A percentile compares a stretch with the other conserved stretches of the same genome.
These are phyloP conservation scores for Sporisorium scitamineum DNA, from an alignment of 1,284 basidiomycete species.

Conservation along the genomic window DNA sequence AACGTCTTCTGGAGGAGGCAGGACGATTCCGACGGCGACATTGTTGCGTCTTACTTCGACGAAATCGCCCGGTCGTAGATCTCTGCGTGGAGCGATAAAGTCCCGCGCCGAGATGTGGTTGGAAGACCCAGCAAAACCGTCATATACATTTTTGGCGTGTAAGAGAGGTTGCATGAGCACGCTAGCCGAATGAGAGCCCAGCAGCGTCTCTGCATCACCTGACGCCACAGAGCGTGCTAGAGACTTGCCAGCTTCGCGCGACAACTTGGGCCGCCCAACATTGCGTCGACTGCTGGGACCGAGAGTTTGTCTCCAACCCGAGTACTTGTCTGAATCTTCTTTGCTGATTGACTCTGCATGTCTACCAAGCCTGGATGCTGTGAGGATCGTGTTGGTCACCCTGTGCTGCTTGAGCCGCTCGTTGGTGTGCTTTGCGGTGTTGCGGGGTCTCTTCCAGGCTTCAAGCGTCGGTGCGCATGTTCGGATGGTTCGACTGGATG, in stretches of 20 bases:
- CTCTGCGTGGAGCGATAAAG: constrained; percentile 26
- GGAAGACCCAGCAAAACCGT: not conserved
- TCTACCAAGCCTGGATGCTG: constrained; percentile 21
- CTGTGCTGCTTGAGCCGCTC: constrained; percentile 6
- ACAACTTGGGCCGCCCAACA: constrained; percentile 25
- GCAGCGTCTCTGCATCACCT: constrained; percentile 15
- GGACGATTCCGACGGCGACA: constrained; percentile 19
- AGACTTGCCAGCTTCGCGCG: constrained; percentile 21
- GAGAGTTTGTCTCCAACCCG: constrained; percentile 40
- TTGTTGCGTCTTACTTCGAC: constrained; percentile 29
- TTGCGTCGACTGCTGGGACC: constrained; percentile 38
- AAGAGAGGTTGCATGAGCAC: constrained; percentile 24
- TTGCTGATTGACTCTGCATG: constrained; percentile 21
- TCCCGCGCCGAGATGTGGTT: constrained; percentile 10
- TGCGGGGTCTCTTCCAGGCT: not conserved
- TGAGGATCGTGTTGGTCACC: constrained; percentile 33
- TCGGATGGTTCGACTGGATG: constrained; percentile 1
- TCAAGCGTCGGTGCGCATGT: not conserved
- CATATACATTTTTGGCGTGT: not conserved
- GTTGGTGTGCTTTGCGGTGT: not conserved
- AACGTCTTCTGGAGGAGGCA: constrained; percentile 24
- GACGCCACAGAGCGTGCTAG: constrained; percentile 1
- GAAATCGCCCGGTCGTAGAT: constrained; percentile 46
- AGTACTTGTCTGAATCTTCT: constrained; percentile 20
- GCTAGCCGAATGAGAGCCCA: constrained; percentile 17